A percentile compares a stretch with the other conserved stretches of the same genome.
phyloP scores from a whole-genome alignment of 202 grass and related monocot species.

The Eragrostis tef region DNA sequence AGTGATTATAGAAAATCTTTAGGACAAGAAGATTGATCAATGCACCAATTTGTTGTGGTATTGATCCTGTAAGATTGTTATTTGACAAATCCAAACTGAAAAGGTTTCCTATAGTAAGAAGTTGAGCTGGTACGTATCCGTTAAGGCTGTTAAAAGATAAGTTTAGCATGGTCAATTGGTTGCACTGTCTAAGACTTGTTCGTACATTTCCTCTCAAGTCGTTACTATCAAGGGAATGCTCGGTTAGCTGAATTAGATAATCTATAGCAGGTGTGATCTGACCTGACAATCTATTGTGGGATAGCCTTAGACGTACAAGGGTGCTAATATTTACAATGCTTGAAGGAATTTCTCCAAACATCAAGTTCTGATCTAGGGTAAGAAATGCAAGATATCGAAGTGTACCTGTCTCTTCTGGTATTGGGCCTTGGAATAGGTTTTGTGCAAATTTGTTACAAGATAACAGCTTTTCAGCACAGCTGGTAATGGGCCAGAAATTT shows the following conservation, averaged over 20 bases:
- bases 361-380: not conserved
- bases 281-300: constrained; percentile 15
- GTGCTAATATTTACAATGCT: not conserved
- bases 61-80: constrained; percentile 19
- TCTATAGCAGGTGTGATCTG: constrained; percentile 25
- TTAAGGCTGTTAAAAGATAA: constrained; percentile 19
- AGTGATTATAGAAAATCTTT: constrained; percentile 10
- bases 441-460: no score
- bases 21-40: not conserved
- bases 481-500: no score
- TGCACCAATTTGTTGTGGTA: not conserved
- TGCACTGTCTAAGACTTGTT: not conserved
- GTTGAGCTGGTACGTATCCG: constrained; percentile 23
- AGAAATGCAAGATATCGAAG: constrained; percentile 3
- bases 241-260: not conserved
- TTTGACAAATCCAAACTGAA: constrained; percentile 26
- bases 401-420: not conserved
- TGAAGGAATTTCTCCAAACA: not conserved
- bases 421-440: not conserved
- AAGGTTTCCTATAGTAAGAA: not conserved
- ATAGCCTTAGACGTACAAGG: not conserved
- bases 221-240: constrained; percentile 4
- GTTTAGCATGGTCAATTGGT: not conserved
- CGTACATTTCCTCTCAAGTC: constrained; percentile 28
- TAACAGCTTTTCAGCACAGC: no score